A percentile compares a stretch with the other conserved stretches of the same genome.
phyloP scores from a whole-genome alignment of 129 eudicot species.

The Pseudognaphalium luteoalbum region DNA sequence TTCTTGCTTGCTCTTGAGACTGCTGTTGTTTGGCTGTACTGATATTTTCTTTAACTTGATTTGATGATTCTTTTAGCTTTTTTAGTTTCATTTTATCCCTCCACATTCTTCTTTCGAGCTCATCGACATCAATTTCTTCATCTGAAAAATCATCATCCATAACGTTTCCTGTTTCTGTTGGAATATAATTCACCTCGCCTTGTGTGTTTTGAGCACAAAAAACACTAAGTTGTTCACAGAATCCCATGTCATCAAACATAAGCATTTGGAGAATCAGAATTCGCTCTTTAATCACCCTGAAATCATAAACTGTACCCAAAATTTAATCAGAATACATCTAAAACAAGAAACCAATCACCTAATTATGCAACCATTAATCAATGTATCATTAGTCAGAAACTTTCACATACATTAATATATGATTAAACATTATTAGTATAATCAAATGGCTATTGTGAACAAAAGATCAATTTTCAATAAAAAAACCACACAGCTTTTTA shows the following conservation, averaged over 20 bases:
- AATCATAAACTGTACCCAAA: conserved; percentile 9
- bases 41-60: conserved; percentile 38
- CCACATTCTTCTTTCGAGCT: conserved; percentile 84
- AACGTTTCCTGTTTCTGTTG: conserved; percentile 35
- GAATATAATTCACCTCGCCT: conserved; percentile 45
- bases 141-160: conserved; percentile 73
- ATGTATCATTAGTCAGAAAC: background rate
- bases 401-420: too few relatives aligned
- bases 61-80: conserved; percentile 53
- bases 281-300: conserved; percentile 4
- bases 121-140: conserved; percentile 81
- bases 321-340: background rate
- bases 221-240: conserved; percentile 52
- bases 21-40: conserved; percentile 58
- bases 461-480: too few relatives aligned
- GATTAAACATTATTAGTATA: too few relatives aligned
- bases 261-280: conserved; percentile 30
- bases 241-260: conserved; percentile 55
- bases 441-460: background rate
- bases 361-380: background rate
- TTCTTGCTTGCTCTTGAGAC: conserved; percentile 54
- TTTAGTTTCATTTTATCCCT: conserved; percentile 70
- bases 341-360: background rate
- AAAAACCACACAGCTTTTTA: too few relatives aligned
- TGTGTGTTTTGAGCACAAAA: conserved; percentile 53